A percentile compares a stretch with the other conserved stretches of the same genome.
phyloP scores from a whole-genome alignment of 768 basidiomycete genomes.

The Mycena metata region DNA sequence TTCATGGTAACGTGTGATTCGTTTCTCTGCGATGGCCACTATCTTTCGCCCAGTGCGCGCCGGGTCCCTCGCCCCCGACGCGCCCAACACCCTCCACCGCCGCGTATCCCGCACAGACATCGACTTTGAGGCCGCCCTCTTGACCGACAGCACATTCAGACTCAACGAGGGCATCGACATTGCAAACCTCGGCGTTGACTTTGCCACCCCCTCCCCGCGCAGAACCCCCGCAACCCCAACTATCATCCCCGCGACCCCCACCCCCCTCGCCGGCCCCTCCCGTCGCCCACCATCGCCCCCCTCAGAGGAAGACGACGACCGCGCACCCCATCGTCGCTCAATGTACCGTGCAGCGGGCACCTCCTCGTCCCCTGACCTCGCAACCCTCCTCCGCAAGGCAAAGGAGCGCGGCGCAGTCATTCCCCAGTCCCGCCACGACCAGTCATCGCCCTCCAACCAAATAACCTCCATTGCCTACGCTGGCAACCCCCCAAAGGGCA shows the following conservation, averaged over 20 bases:
- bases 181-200: constrained; percentile 71
- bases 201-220: constrained; percentile 55
- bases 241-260: constrained; percentile 79
- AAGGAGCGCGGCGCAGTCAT: constrained; percentile 73
- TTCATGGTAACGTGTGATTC: too few species aligned
- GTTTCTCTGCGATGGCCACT: too few species aligned
- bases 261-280: constrained; percentile 60
- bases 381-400: constrained; percentile 87
- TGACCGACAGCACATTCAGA: constrained; percentile 73
- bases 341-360: constrained; percentile 92
- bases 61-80: constrained; percentile 34
- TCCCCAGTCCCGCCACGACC: constrained; percentile 54
- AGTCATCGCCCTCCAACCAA: constrained; percentile 35
- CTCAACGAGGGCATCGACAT: constrained; percentile 82
- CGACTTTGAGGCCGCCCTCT: constrained; percentile 86
- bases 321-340: constrained; percentile 82
- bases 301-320: constrained; percentile 73
- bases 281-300: constrained; percentile 57
- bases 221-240: constrained; percentile 70
- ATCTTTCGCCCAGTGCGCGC: too few species aligned
- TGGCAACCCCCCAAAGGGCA: constrained; percentile 49
- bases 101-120: constrained; percentile 81
- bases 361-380: constrained; percentile 92
- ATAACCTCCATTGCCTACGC: constrained; percentile 33
- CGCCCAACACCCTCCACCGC: constrained; percentile 56